Percentiles rank a stretch among this genome's conserved stretches.
phyloP scores from a whole-genome alignment of 208 protist species.

The Angomonas deanei region DNA sequence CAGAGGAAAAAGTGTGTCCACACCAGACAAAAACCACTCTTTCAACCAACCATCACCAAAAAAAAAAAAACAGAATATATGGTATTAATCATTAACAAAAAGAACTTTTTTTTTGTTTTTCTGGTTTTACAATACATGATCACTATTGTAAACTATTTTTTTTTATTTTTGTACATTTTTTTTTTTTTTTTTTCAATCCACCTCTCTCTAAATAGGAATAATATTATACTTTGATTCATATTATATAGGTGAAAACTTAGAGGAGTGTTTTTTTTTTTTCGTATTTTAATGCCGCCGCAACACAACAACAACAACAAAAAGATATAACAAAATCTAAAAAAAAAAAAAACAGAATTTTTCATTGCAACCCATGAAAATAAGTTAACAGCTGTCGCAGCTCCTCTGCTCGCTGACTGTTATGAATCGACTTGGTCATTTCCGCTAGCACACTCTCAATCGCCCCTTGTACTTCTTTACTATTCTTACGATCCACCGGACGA shows the following conservation, averaged over 20 bases:
- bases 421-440: conserved; percentile 49
- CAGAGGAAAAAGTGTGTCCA: background rate
- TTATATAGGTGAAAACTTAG: no score
- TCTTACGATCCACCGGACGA: conserved; percentile 12
- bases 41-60: background rate
- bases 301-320: no score
- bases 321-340: background rate
- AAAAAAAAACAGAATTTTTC: conserved; percentile 6
- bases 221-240: background rate
- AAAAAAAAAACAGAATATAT: conserved; percentile 2
- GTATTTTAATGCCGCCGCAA: no score
- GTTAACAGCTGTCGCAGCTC: conserved; percentile 68
- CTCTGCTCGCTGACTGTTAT: conserved; percentile 38
- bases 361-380: conserved; percentile 52
- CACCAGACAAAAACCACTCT: background rate
- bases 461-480: conserved; percentile 18
- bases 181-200: conserved; percentile 9
- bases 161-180: conserved; percentile 6
- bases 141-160: conserved; percentile 7
- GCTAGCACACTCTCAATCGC: conserved; percentile 12
- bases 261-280: no score
- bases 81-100: background rate
- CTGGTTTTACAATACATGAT: background rate
- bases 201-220: background rate
- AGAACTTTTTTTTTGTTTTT: conserved; percentile 6